A percentile compares a stretch with the other conserved stretches of the same genome.
Evolutionary conservation across 176 grass and related monocot species (phyloP).

Genomic region (Eleusine coracana): DNA sequence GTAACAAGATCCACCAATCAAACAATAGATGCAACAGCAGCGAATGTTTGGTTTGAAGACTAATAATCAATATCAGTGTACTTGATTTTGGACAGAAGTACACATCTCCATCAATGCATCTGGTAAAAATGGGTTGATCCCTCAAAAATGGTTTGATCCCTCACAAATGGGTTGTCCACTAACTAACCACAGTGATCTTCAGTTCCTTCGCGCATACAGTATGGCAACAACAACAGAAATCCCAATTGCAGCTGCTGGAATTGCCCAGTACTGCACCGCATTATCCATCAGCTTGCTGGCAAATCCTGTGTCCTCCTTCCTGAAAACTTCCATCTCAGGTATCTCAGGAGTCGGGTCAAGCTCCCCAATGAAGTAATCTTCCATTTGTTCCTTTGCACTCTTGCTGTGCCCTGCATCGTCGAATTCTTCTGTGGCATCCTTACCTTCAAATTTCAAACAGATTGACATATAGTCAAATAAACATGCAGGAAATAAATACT

Average conservation of each 20-base stretch:
- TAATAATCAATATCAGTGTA: constrained; percentile 23
- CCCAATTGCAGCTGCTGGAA: constrained; percentile 56
- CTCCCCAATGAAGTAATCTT: constrained; percentile 83
- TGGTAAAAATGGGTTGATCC: constrained; percentile 35
- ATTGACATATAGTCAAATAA: constrained; percentile 25
- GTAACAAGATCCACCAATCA: constrained; percentile 21
- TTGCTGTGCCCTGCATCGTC: constrained; percentile 83
- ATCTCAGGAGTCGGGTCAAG: constrained; percentile 56
- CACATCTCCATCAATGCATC: constrained; percentile 28
- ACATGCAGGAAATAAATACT: background rate
- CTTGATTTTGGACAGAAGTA: constrained; percentile 27
- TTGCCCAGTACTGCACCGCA: constrained; percentile 40
- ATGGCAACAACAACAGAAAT: constrained; percentile 58
- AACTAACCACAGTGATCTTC: constrained; percentile 23
- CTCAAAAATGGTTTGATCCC: constrained; percentile 3
- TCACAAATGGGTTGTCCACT: constrained; percentile 19
- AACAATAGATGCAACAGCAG: constrained; percentile 2
- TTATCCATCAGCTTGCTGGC: constrained; percentile 48
- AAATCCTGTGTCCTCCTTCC: constrained; percentile 53
- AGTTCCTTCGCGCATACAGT: constrained; percentile 61
- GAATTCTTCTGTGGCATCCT: constrained; percentile 88
- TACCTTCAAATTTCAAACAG: constrained; percentile 75
- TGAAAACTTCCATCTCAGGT: constrained; percentile 74
- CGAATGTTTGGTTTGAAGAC: constrained; percentile 35
- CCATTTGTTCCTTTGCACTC: constrained; percentile 64